A percentile compares a stretch with the other conserved stretches of the same genome.
These are phyloP conservation scores for Alternaria sp. DNA, from an alignment of 2,329 filamentous ascomycete genomes.

Conservation along the genomic window DNA sequence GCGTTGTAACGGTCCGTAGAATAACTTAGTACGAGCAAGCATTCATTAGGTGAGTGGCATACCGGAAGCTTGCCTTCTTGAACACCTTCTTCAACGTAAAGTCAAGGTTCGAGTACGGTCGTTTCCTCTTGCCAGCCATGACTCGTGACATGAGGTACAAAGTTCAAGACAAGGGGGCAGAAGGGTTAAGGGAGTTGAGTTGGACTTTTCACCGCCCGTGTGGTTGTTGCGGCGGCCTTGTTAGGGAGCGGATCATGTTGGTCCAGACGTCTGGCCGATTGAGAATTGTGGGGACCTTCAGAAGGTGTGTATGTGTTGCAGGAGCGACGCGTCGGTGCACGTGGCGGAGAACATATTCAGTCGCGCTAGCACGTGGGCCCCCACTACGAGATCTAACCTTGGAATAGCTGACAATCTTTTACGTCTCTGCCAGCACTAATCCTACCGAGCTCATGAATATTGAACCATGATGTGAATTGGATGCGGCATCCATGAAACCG, in stretches of 20 bases:
- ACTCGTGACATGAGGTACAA: constrained; percentile 1
- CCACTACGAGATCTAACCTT: not conserved
- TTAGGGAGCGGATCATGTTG: constrained; percentile 10
- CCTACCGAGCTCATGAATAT: not conserved
- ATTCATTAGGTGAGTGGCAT: constrained; percentile 14
- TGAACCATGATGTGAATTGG: not conserved
- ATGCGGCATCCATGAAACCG: not conserved
- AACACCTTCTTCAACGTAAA: constrained; percentile 79
- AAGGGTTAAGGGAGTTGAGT: not conserved
- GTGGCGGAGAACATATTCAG: constrained; percentile 4
- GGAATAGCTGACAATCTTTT: not conserved
- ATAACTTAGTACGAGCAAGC: constrained; percentile 8
- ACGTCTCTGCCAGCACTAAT: not conserved
- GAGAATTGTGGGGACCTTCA: not conserved
- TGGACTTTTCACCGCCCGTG: not conserved
- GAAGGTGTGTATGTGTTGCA: not conserved
- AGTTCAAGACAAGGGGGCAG: not conserved
- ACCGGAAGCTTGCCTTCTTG: constrained; percentile 77
- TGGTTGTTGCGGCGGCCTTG: not conserved
- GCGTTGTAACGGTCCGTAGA: constrained; percentile 75
- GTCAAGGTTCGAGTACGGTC: constrained; percentile 66
- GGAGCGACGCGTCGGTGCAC: constrained; percentile 17
- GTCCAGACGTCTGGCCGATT: not conserved
- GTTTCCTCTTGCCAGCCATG: constrained; percentile 45
- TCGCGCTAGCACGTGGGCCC: constrained; percentile 33